Conservation (phyloP, 495 filamentous ascomycete genomes). For the Xylaria palmicola region DNA sequence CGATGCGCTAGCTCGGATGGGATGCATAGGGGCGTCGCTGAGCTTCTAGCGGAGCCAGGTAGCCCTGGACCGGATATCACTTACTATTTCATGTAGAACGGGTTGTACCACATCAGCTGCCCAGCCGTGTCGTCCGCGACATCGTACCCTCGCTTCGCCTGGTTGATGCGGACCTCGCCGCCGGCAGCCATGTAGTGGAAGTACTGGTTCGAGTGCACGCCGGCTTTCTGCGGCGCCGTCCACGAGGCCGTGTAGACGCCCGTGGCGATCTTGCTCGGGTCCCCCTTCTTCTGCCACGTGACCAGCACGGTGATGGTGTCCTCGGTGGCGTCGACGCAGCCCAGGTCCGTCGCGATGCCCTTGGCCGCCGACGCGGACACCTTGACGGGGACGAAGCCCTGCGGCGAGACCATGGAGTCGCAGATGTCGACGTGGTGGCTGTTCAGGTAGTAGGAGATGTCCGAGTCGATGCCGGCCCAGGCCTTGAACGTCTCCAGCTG, state of each 20-base stretch:
- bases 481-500: slow-evolving; percentile 96
- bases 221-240: slow-evolving; percentile 89
- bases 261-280: slow-evolving; percentile 67
- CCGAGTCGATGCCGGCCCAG: slow-evolving; percentile 87
- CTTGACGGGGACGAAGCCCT: slow-evolving; percentile 69
- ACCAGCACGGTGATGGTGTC: slow-evolving; percentile 91
- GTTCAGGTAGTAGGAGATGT: slow-evolving; percentile 95
- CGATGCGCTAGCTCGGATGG: background rate
- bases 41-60: background rate
- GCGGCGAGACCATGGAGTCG: slow-evolving; percentile 76
- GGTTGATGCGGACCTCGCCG: slow-evolving; percentile 86
- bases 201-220: slow-evolving; percentile 92
- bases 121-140: slow-evolving; percentile 75
- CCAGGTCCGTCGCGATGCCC: slow-evolving; percentile 68
- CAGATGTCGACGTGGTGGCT: slow-evolving; percentile 89
- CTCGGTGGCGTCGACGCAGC: slow-evolving; percentile 77
- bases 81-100: slow-evolving; percentile 91
- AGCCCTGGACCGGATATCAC: background rate
- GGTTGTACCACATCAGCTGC: slow-evolving; percentile 80
- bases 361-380: slow-evolving; percentile 75
- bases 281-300: slow-evolving; percentile 75
- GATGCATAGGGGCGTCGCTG: background rate
- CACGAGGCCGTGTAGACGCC: slow-evolving; percentile 94
- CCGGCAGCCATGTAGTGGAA: slow-evolving; percentile 86
- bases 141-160: slow-evolving; percentile 93